Evolutionary conservation across 75 land plant species (phyloP), one percentile per base, ranked within the genome.

Genomic region (Cryptomeria japonica): DNA sequence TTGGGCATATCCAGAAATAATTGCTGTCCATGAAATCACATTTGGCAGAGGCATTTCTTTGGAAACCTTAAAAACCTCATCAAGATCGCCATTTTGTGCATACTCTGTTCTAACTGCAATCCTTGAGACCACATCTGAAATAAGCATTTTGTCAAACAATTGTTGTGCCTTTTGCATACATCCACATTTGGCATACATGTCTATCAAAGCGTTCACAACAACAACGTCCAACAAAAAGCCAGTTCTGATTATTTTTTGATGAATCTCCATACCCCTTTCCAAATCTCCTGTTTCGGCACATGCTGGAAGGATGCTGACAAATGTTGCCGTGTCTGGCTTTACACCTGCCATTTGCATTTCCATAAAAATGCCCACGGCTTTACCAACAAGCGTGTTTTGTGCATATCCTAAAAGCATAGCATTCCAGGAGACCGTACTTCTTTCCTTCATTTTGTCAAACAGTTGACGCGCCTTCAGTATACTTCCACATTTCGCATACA

Each of bases 401-500:
- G 88, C 86, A 36, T 87, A 88, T 51, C 84, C 90, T 61, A 86
- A 85, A 84, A 89, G 79, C 80, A 89, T 58, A 7, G 90, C 91
- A 89, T 89, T 89, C 90, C 90, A 89, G 12, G 90, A 89, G 32
- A 88, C 64, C 56, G 70, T 31, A 83, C 88, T 86, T 89, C 75
- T 31, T 44, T 88, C 64, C 36, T 36, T 39, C 90, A 89, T 88
- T 72, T 82, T 80, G 73, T 88, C 70, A 47, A 89, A 89, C 16
- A 88, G 4, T 68, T 47, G 37, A 10, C 86, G 89, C 12, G 90
- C 90, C 84, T 84, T 88, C 39, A 15, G 34, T 44, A 88, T 79
- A 46, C 73, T 34, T 61, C 90, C 90, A 46, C 72, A 84, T 47
- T 85, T 89, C 5, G 85, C 90, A 90, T 93, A 95, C 94, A 93